Evolutionary conservation across 148 eudicot species (phyloP).

Genomic region (Rhododendron molle): DNA sequence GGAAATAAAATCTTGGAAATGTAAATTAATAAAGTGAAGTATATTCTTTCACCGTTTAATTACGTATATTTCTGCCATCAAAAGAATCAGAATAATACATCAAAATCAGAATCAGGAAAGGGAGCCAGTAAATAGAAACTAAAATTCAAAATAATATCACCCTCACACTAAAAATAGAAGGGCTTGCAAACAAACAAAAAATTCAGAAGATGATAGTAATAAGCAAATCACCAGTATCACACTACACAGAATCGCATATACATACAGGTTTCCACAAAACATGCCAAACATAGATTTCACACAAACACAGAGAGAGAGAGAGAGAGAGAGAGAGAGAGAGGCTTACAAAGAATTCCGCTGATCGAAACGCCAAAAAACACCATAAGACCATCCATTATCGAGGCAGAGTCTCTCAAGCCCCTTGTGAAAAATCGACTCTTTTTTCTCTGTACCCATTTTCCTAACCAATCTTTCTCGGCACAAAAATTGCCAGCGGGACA

Average conservation of each 20-base stretch:
- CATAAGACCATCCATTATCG: constrained; percentile 76
- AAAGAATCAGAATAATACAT: not conserved
- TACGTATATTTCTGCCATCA: not conserved
- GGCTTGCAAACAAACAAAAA: not conserved
- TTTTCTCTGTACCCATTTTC: constrained; percentile 26
- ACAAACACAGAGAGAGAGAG: not conserved
- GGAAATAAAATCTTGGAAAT: not conserved
- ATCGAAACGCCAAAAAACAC: constrained; percentile 82
- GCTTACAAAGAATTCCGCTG: constrained; percentile 59
- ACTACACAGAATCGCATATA: not conserved
- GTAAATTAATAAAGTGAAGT: not conserved
- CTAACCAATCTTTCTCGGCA: constrained; percentile 8
- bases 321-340: constrained; percentile 6
- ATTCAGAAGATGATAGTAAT: no score
- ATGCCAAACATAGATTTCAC: not conserved
- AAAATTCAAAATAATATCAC: not conserved
- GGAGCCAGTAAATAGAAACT: not conserved
- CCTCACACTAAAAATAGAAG: not conserved
- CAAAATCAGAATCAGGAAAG: not conserved
- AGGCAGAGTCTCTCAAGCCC: constrained; percentile 54
- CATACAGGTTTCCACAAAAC: not conserved
- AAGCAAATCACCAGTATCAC: not conserved
- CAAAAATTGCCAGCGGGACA: constrained; percentile 28
- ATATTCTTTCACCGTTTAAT: not conserved
- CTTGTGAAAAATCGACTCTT: constrained; percentile 36